Percentiles rank a stretch among this genome's conserved stretches.
Evolutionary conservation across 2,329 filamentous ascomycete genomes (phyloP).

Genomic region (Penicillium sp.): DNA sequence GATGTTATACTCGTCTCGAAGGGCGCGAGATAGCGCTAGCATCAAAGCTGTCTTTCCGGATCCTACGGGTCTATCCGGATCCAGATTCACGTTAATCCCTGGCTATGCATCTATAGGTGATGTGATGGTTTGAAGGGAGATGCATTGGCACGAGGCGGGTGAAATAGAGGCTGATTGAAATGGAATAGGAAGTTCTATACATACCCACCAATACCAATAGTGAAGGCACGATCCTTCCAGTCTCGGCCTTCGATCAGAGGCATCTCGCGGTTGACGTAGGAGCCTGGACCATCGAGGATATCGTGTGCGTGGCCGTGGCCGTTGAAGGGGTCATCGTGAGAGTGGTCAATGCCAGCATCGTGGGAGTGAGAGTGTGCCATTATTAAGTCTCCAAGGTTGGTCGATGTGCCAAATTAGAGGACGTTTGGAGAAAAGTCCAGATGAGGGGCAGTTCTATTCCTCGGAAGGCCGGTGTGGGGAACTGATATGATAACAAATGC

Average conservation of each 20-base stretch:
- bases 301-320: slow-evolving; percentile 92
- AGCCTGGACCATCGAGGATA: slow-evolving; percentile 90
- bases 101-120: background rate
- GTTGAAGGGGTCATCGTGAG: slow-evolving; percentile 58
- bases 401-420: background rate
- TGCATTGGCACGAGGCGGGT: background rate
- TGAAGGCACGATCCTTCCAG: slow-evolving; percentile 89
- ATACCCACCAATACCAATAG: slow-evolving; percentile 96
- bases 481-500: slow-evolving; percentile 20
- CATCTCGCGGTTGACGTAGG: slow-evolving; percentile 86
- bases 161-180: background rate
- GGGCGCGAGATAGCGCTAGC: slow-evolving; percentile 83
- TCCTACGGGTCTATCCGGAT: slow-evolving; percentile 72
- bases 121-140: background rate
- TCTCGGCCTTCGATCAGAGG: slow-evolving; percentile 84
- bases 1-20: slow-evolving; percentile 78
- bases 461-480: slow-evolving; percentile 16
- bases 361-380: slow-evolving; percentile 46
- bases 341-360: slow-evolving; percentile 38
- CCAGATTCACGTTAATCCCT: background rate
- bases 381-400: slow-evolving; percentile 4
- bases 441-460: slow-evolving; percentile 16
- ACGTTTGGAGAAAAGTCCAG: slow-evolving; percentile 5
- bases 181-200: slow-evolving; percentile 25
- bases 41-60: slow-evolving; percentile 97